Conservation (phyloP, 257 asterid genomes). For the Coffea eugenioides region DNA sequence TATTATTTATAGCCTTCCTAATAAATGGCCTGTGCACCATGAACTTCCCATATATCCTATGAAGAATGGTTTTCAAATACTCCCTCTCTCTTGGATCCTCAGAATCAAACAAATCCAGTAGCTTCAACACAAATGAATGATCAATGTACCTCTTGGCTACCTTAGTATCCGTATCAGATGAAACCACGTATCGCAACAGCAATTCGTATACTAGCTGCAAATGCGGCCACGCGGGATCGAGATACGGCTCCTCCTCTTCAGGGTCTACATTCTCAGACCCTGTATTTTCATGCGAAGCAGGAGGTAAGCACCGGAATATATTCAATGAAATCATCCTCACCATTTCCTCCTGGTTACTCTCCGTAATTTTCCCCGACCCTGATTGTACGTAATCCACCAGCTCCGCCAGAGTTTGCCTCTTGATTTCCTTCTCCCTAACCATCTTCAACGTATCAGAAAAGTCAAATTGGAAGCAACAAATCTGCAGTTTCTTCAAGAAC, state of each 20-base stretch:
- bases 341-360: conserved; percentile 70
- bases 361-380: conserved; percentile 49
- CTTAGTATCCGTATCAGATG: conserved; percentile 65
- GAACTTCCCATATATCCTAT: conserved; percentile 81
- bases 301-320: conserved; percentile 69
- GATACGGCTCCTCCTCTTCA: conserved; percentile 69
- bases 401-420: conserved; percentile 60
- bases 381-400: conserved; percentile 72
- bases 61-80: conserved; percentile 77
- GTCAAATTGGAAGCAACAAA: conserved; percentile 59
- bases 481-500: conserved; percentile 54
- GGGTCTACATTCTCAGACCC: conserved; percentile 55
- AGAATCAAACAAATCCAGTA: conserved; percentile 76
- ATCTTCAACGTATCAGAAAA: conserved; percentile 50
- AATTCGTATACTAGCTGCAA: conserved; percentile 68
- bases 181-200: conserved; percentile 67
- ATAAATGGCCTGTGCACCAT: conserved; percentile 93
- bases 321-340: conserved; percentile 63
- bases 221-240: conserved; percentile 83
- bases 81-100: conserved; percentile 90
- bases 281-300: conserved; percentile 55
- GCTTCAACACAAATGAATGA: conserved; percentile 62
- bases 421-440: conserved; percentile 70
- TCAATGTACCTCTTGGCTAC: conserved; percentile 70
- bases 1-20: conserved; percentile 74